Evolutionary conservation across 371 early-diverging fungal genomes (phyloP), one percentile per base, ranked within the genome.

Genomic region (Mucor plumbeus): DNA sequence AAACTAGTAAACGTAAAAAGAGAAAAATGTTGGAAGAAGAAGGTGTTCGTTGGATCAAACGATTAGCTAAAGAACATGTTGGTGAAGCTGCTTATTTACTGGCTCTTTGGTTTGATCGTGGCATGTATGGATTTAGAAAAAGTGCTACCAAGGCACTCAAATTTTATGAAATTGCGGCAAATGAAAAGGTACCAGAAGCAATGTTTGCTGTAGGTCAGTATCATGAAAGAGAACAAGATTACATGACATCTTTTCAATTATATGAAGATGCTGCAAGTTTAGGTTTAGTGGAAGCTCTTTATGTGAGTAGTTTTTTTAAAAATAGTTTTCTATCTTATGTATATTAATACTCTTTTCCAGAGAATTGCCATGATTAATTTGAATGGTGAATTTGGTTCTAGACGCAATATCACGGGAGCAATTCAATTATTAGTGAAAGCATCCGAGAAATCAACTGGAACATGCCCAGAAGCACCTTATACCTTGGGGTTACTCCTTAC

Each of bases 261-360:
- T 93, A 90, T 77, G 87, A 89, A 73, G 88, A 90, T 72, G 90
- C 93, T 6, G 91, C 93, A 4, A 83, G 86, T 71, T 67, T 88
- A 61, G 86, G 90, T 61, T 78, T 88, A 64, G 85, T 88, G 39
- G 77, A 87, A 71, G 88, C 90, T 39, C 84, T 91, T 78, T 89
- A 87, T 69, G 88, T 90, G 87, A 71, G 65, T 33, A 19, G 19
- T 3, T 4, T 48, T 13, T 4, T 48, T 17, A 3, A 13, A 36
- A 0, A 43, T n/a, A n/a, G n/a, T n/a, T n/a, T n/a, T 56, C 13
- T 43, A 14, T 34, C 14, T 21, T 57, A n/a, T 50, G 33, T 17
- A 19, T 62, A 33, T 38, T 19, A 43, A 53, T 38, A 19, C 11
- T 8, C 14, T 35, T 35, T 60, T 38, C 48, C 38, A 82, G 82